Base-by-base conservation (phyloP, 306 rosid species). In the Trifolium fragiferum region DNA sequence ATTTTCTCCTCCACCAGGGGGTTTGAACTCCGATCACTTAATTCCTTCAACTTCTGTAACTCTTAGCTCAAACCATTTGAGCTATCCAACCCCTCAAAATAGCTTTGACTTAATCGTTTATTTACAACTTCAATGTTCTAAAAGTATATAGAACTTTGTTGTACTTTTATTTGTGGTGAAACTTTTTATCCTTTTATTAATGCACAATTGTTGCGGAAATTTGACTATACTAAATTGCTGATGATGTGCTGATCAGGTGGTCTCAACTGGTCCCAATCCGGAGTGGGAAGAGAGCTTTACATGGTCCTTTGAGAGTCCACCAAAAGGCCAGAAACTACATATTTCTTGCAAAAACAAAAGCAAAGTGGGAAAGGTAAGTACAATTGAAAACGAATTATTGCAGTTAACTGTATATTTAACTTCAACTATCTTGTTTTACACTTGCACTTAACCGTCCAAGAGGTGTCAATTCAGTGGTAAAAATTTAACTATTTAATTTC, bases 291-390 rank as follows among this genome's bases (percentile, higher is more conserved):
- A 94, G 87, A 90, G 84, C 89, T 94, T 94, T 85, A 75, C 89
- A 25, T 94, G 99, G 99, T 78, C 97, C 81, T 94, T 94, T 78
- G 97, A 94, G 89, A 94, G 99, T 81, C 97, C 98, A 63, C 98
- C 98, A 6, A 93, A 93, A 85, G 97, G 99, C 79, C 98, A 95
- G 72, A 95, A 95, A 81, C 97, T 95, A 76, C 92, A 95, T 40
- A 95, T 95, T 84, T 92, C 99, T 51, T 95, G 99, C 89, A 95
- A 95, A 88, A 95, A 92, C 78, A 95, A 95, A 80, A 95, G 99
- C 96, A 95, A 95, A 86, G 86, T 95, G 91, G 99, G 98, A 74
- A 95, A 92, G 97, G 99, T 90, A 86, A 79, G 58, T 68, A 57
- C 57, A 3, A 30, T 30, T 6, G 4, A 64, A 74, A 70, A 21